phyloP scores from a whole-genome alignment of 192 early-diverging fungal species.

The Linnemannia elongata region DNA sequence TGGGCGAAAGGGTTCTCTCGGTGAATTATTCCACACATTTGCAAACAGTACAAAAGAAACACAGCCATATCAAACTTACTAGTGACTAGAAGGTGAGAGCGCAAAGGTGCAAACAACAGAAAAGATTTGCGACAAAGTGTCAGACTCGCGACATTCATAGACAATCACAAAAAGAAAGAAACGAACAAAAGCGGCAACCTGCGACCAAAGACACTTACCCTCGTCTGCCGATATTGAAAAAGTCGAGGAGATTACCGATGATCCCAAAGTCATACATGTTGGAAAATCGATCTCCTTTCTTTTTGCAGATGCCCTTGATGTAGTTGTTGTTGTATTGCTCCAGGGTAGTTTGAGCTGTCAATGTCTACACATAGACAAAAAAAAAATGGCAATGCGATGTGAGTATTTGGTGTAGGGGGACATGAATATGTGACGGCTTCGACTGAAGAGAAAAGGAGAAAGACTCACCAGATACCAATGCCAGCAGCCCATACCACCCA shows the following conservation, averaged over 20 bases:
- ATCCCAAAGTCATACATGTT: constrained; percentile 60
- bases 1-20: neutral
- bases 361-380: constrained; percentile 36
- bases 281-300: constrained; percentile 56
- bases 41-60: neutral
- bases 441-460: no score
- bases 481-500: constrained; percentile 63
- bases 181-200: neutral
- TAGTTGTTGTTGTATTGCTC: constrained; percentile 69
- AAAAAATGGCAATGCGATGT: neutral
- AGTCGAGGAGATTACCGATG: constrained; percentile 55
- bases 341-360: constrained; percentile 68
- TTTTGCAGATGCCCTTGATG: constrained; percentile 56
- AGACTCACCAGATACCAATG: constrained; percentile 67
- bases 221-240: constrained; percentile 64
- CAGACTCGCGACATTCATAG: neutral
- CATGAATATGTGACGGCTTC: neutral
- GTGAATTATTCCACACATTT: neutral
- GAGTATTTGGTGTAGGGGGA: neutral
- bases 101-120: neutral
- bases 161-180: neutral
- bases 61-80: neutral
- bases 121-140: neutral
- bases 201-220: constrained; percentile 45
- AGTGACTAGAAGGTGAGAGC: neutral